Evolutionary conservation across 2,329 filamentous ascomycete species (phyloP), one percentile per base, ranked within the genome.

Genomic region (Nemania sp.): DNA sequence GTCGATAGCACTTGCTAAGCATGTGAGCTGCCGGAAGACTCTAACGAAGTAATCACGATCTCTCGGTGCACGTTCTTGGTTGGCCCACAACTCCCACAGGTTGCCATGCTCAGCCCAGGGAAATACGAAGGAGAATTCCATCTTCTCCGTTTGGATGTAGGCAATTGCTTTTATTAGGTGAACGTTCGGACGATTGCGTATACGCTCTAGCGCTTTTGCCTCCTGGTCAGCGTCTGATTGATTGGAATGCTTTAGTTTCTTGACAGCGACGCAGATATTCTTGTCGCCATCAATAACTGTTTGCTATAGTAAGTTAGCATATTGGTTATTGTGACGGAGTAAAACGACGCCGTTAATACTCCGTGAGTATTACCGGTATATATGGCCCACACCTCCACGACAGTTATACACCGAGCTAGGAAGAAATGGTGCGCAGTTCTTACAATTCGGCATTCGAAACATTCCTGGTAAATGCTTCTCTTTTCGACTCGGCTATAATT

Each of bases 81-180:
- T 20, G 22, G 29, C 5, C 58, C 58, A 61, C 32, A 61, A 61
- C 10, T 61, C 58, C 58, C 58, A 43, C 15, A 61, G 58, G 32
- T 61, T 61, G 22, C 58, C 58, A 53, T 61, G 24, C 18, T 61
- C 22, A 2, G 58, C 47, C 58, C 32, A 61, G 8, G 58, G 58
- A 29, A 61, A 61, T 7, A 61, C 47, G 32, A 61, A 61, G 35
- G 57, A 51, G 57, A 38, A 27, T 22, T 43, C 18, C n/a, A 1
- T 43, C 3, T 8, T 27, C 18, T 43, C 18, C 29, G 22, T 53
- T 47, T 18, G 15, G 18, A 61, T 61, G 32, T 29, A 52, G 20
- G 58, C 58, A 43, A 61, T 61, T 1, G 58, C 58, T 29, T 61
- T 61, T 41, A 53, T 61, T n/a, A 61, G 15, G 18, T 61, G 58